Base-by-base conservation (phyloP, 768 basidiomycete genomes). In the Leccinum obscurum region DNA sequence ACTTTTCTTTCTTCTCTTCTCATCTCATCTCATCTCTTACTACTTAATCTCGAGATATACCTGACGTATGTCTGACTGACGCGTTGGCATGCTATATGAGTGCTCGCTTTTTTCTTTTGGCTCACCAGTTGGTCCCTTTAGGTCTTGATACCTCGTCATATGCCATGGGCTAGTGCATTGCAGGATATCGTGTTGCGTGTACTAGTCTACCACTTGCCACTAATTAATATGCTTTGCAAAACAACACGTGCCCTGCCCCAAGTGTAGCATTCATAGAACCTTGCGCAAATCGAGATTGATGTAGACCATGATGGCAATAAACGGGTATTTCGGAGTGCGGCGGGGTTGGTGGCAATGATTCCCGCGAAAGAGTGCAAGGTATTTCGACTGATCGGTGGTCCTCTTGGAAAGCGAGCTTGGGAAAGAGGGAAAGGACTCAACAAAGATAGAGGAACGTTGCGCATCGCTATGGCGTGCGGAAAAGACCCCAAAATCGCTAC, bases 111-210 rank as follows among this genome's bases (percentile, higher is more conserved):
- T 44, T 20, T 34, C 11, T 46, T 46, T 30, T 7, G 17, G 13
- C 24, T 34, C 20, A 37, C 26, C 4, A 11, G 32, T 32, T 52
- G 46, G 34, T 32, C 24, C 20, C 20, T 46, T 20, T 46, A 6
- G 46, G 14, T 35, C 44, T 57, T 13, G 57, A 64, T 49, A 55
- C 37, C 39, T 56, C 39, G 35, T 10, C 2, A 6, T 32, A 46
- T 30, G 34, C 20, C 5, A 20, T 28, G 32, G 52, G 44, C 48
- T 49, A 26, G 48, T 49, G 44, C 44, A 49, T 35, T 14, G 48
- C 59, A 24, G 41, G 14, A 52, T 51, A 58, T 30, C 24, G 39
- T 62, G 58, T 37, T 37, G 49, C 52, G 44, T 60, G 62, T 56
- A 56, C 39, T 56, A 50, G 48, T 32, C 20, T 20, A 46, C 44